Percentiles rank a stretch among this genome's conserved stretches.
Evolutionary conservation across 805 yeast species (phyloP).

Genomic region (Soucietia sequanensis): DNA sequence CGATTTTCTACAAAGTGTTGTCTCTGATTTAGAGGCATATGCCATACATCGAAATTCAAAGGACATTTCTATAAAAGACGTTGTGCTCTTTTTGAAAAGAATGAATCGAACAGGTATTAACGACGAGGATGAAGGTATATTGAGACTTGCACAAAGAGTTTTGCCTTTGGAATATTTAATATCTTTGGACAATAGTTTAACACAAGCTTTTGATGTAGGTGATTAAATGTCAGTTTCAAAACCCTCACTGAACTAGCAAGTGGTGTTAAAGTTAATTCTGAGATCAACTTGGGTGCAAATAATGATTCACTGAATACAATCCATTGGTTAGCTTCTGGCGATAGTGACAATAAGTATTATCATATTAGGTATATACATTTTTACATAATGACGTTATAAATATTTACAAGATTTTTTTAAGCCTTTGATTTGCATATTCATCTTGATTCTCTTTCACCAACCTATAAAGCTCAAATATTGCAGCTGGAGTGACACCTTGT

Average conservation of each 20-base stretch:
- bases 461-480: constrained; percentile 74
- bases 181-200: constrained; percentile 29
- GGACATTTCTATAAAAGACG: constrained; percentile 33
- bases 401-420: constrained; percentile 1
- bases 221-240: too few relatives aligned
- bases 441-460: constrained; percentile 38
- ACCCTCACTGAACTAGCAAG: too few relatives aligned
- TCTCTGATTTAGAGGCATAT: constrained; percentile 34
- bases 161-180: constrained; percentile 37
- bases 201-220: too few relatives aligned
- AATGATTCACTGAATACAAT: too few relatives aligned
- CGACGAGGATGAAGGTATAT: constrained; percentile 19
- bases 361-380: neutral
- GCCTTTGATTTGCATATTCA: constrained; percentile 17
- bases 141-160: constrained; percentile 31
- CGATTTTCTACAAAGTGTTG: constrained; percentile 27
- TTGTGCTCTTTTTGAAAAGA: constrained; percentile 32
- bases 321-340: too few relatives aligned
- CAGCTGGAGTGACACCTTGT: constrained; percentile 94
- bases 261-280: too few relatives aligned
- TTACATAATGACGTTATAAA: neutral
- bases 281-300: too few relatives aligned
- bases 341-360: constrained; percentile 1
- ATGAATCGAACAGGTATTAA: constrained; percentile 16
- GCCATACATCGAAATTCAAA: constrained; percentile 27